phyloP scores from a whole-genome alignment of 306 rosid species.

The Glycine soja region DNA sequence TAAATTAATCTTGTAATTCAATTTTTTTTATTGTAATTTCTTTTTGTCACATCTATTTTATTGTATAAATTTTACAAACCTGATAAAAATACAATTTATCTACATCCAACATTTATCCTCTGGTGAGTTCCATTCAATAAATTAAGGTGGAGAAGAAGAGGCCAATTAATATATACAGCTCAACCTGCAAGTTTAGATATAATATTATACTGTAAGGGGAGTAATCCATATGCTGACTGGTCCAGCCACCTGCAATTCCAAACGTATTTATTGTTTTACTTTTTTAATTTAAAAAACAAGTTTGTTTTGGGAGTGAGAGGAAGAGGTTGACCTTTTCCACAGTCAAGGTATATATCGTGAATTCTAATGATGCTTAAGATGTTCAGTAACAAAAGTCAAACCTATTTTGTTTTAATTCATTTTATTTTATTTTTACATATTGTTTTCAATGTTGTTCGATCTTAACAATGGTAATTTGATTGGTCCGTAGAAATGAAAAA shows the following conservation, averaged over 20 bases:
- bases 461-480: no score
- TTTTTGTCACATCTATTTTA: no score
- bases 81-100: no score
- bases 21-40: no score
- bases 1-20: no score
- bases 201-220: background rate
- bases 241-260: background rate
- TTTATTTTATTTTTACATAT: no score
- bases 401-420: no score
- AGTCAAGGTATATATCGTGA: background rate
- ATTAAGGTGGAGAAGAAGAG: background rate
- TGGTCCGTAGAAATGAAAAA: no score
- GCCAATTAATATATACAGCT: background rate
- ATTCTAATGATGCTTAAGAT: background rate
- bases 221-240: background rate
- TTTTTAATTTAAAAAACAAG: background rate
- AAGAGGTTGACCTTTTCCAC: background rate
- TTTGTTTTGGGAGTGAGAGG: background rate
- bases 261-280: background rate
- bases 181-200: background rate
- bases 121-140: no score
- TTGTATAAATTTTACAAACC: no score
- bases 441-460: no score
- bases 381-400: background rate
- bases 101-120: no score